These are phyloP conservation scores for Ceratobasidium theobromae DNA, from an alignment of 1,284 basidiomycete species.

Conservation along the genomic window DNA sequence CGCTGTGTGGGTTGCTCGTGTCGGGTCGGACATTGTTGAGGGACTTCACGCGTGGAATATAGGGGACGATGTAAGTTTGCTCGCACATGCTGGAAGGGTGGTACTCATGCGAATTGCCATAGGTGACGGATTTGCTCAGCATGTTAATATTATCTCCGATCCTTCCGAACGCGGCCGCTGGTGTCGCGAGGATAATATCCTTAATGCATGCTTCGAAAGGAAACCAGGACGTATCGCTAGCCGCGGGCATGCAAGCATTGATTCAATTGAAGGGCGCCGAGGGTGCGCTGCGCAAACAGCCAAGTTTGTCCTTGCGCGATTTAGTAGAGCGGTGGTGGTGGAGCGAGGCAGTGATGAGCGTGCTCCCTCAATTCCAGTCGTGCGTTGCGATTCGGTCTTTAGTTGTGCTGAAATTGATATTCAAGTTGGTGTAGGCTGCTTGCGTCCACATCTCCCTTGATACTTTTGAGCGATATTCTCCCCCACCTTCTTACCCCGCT, in stretches of 20 bases:
- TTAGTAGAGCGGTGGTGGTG: constrained; percentile 27
- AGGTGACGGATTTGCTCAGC: constrained; percentile 10
- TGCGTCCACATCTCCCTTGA: neutral
- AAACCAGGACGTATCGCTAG: neutral
- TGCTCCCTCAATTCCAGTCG: constrained; percentile 35
- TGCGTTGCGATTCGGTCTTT: too few relatives aligned
- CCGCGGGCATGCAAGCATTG: neutral
- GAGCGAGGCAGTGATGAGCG: constrained; percentile 30
- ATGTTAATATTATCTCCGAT: constrained; percentile 9
- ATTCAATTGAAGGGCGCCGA: neutral
- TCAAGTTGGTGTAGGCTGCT: neutral
- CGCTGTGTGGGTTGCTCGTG: constrained; percentile 30
- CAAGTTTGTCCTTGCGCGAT: neutral
- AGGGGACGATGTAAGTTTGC: constrained; percentile 1
- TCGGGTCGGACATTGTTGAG: constrained; percentile 12
- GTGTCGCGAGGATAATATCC: neutral
- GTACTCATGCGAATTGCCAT: neutral
- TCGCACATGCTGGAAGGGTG: neutral
- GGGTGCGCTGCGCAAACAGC: neutral
- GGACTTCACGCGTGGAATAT: neutral
- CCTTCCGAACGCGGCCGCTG: constrained; percentile 2
- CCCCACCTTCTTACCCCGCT: constrained; percentile 15
- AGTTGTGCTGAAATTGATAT: neutral
- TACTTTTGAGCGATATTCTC: neutral
- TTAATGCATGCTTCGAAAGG: neutral